These are phyloP conservation scores for Salix viminalis DNA, from an alignment of 345 rosid genomes.

Conservation along the genomic window DNA sequence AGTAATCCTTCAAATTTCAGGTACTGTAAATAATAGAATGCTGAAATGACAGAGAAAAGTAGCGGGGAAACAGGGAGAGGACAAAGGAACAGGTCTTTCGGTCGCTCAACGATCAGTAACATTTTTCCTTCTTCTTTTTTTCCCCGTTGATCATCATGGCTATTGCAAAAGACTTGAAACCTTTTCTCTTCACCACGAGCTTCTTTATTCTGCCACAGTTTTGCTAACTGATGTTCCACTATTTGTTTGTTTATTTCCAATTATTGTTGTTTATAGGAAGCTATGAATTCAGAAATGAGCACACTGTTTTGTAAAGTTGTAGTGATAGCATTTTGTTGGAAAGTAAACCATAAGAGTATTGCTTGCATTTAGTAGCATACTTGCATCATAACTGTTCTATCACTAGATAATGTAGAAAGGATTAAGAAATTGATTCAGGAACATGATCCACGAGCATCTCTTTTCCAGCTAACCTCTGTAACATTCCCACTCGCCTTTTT, in stretches of 20 bases:
- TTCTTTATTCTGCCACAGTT: conserved; percentile 34
- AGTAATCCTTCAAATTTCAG: conserved; percentile 13
- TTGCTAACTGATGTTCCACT: conserved; percentile 30
- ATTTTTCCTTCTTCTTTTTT: neutral
- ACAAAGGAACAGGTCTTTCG: conserved; percentile 19
- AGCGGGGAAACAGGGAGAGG: conserved; percentile 21
- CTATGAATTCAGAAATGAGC: conserved; percentile 4
- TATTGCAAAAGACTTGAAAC: conserved; percentile 18
- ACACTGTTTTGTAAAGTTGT: conserved; percentile 23
- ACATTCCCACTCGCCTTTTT: neutral
- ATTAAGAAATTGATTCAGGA: neutral
- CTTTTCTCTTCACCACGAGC: conserved; percentile 29
- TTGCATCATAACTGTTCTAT: neutral
- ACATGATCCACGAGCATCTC: neutral
- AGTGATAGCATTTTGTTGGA: conserved; percentile 15
- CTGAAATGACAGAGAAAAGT: conserved; percentile 24
- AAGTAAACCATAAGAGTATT: conserved; percentile 9
- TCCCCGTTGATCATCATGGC: conserved; percentile 7
- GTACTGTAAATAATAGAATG: conserved; percentile 49
- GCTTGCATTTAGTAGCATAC: conserved; percentile 3
- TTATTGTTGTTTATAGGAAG: conserved; percentile 23
- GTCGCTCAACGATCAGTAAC: conserved; percentile 12
- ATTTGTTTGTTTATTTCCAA: conserved; percentile 15
- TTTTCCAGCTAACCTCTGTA: neutral
- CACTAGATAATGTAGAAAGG: neutral